Base-by-base conservation (phyloP, 805 yeast species). In the Ogataea henricii region DNA sequence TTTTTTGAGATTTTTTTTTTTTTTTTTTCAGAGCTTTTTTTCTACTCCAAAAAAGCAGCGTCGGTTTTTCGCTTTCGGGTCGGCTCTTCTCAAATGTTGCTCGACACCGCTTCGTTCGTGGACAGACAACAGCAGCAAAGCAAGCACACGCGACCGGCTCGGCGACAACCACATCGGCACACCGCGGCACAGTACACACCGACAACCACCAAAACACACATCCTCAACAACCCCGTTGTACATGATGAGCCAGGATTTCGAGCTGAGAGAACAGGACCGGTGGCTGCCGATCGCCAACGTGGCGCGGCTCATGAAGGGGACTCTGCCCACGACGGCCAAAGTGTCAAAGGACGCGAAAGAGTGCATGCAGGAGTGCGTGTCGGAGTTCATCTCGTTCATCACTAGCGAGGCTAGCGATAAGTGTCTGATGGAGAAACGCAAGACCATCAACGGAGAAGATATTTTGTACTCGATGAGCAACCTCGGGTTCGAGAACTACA, bases 321-420 rank as follows among this genome's bases (percentile, higher is more conserved):
- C 92, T 2, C 68, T 86, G 25, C 92, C 94, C 2, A 68, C 74
- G 10, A 81, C 83, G 30, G 92, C 91, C 9, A 86, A 86, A 58
- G 82, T 86, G 1, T 82, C 89, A 18, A 86, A 85, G 58, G 94
- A 86, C 58, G 87, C 91, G 36, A 85, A 85, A 58, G 91, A 84
- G 56, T 81, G 88, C 55, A 81, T 83, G 68, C 89, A 83, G 64
- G 88, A 83, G 59, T 83, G 87, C 59, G 59, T 56, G 13, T 53
- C 57, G 21, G 88, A 83, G 63, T 83, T 82, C 63, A 84, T 83
- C 27, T 78, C 85, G 8, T 83, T 83, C 64, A 78, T 83, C 46
- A 83, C 88, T 2, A 77, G 83, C 27, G 87, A 83, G 64, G 79
- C 79, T 16, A 76, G 85, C 40, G 88, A 83, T 52, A 78, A 76